These are phyloP conservation scores for Boehmeria nivea DNA, from an alignment of 306 rosid species.

Conservation along the genomic window DNA sequence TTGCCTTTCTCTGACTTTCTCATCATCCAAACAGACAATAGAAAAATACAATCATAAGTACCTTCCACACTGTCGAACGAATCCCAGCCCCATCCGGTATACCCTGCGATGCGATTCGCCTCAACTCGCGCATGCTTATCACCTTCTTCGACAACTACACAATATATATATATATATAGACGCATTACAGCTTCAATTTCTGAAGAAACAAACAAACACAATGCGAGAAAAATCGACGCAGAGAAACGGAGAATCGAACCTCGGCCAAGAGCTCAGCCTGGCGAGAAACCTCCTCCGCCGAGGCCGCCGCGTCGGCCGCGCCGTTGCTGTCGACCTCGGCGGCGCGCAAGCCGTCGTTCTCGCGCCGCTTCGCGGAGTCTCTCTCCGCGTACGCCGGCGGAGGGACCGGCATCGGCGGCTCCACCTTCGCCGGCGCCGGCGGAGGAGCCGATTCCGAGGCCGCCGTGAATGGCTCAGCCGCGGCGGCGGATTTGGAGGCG, in stretches of 20 bases:
- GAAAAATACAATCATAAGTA: neutral
- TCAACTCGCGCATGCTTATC: conserved; percentile 56
- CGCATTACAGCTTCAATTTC: neutral
- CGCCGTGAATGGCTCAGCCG: conserved; percentile 4
- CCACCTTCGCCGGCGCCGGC: conserved; percentile 22
- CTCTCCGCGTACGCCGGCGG: conserved; percentile 25
- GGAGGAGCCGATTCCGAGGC: neutral
- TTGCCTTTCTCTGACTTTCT: neutral
- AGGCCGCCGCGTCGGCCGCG: conserved; percentile 31
- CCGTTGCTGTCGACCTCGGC: conserved; percentile 23
- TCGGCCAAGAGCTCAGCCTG: conserved; percentile 77
- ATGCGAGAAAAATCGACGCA: neutral
- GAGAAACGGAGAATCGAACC: conserved; percentile 33
- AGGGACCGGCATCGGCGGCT: conserved; percentile 47
- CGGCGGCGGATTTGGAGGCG: conserved; percentile 27
- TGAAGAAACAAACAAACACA: neutral
- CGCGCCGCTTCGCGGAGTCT: conserved; percentile 41
- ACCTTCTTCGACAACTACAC: conserved; percentile 71
- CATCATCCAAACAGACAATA: neutral
- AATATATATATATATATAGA: neutral
- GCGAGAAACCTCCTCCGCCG: conserved; percentile 61
- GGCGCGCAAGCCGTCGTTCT: conserved; percentile 28
- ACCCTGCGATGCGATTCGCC: conserved; percentile 78
- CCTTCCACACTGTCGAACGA: conserved; percentile 97
- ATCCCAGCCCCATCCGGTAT: conserved; percentile 86